Evolutionary conservation across 78 protist species (phyloP), one percentile per base, ranked within the genome.

Genomic region (Planoprotostelium fungivorum): DNA sequence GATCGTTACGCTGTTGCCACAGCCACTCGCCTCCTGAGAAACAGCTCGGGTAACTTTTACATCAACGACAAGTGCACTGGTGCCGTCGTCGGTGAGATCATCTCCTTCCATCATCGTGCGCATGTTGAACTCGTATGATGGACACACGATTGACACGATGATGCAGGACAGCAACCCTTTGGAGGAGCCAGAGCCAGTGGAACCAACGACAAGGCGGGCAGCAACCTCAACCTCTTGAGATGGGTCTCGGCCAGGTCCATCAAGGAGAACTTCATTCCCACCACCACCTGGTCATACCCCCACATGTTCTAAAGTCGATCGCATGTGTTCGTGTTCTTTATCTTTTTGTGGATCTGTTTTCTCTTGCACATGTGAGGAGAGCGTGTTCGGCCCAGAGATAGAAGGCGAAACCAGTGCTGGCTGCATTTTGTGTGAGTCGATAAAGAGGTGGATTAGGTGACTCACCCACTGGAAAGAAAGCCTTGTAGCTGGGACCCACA

Each of bases 191-290:
- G 98, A 39, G 88, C 89, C 36, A 88, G 95, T 1, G 99, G 99
- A 87, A 97, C 98, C 38, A 97, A 98, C 91, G 99, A 98, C 94
- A 98, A 98, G 96, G 97, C 99, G 28, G 99, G 99, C 36, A 37
- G 94, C 25, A 63, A 85, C 5, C 38, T 51, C 37, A 94, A 91
- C 92, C 90, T 98, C 1, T 85, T 63, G 23, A 90, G 98, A 38
- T 97, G 96, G 97, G 86, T 51, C 9, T 90, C 97, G 28, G 86
- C 96, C 38, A 88, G 96, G 28, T 85, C 99, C 51, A 95, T 96
- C 94, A 97, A 97, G 93, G 99, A 98, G 93, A 91, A 35, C 92
- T 90, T 97, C 84, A 38, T 89, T 5, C 97, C 96, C 86, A 37
- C 91, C n/a, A 35, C 90, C 29, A 38, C 86, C 38, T 94, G 89